Conservation (phyloP, 352 stramenopile species). For the Phytophthora rubi region DNA sequence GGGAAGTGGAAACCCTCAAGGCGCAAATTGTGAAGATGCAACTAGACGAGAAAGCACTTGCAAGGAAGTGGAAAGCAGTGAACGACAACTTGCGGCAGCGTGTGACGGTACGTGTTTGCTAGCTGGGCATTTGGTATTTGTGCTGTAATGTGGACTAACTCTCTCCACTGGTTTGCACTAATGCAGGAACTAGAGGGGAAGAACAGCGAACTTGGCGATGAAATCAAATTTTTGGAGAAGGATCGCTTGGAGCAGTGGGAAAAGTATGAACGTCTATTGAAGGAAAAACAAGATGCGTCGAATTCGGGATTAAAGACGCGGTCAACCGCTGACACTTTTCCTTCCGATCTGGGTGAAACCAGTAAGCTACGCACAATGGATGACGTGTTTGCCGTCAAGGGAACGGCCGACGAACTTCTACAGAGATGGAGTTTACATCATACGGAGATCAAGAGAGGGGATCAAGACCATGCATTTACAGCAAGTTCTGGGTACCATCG, state of each 20-base stretch:
- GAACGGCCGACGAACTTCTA: conserved; percentile 45
- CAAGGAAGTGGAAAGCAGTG: conserved; percentile 68
- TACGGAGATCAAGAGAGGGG: conserved; percentile 2
- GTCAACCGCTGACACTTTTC: not conserved
- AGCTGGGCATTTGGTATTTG: not conserved
- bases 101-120: conserved; percentile 50
- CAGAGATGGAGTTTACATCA: conserved; percentile 36
- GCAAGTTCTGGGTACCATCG: conserved; percentile 8
- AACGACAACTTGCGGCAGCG: conserved; percentile 74
- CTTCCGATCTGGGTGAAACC: conserved; percentile 9
- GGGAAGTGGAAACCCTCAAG: conserved; percentile 78
- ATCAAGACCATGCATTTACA: conserved; percentile 7
- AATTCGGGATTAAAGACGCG: conserved; percentile 4
- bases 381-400: conserved; percentile 53
- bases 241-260: conserved; percentile 80
- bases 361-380: conserved; percentile 39
- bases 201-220: conserved; percentile 71
- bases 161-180: not conserved
- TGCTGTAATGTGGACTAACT: conserved; percentile 5
- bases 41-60: conserved; percentile 63
- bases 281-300: conserved; percentile 47
- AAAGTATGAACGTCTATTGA: conserved; percentile 63
- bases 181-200: conserved; percentile 78
- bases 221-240: conserved; percentile 83
- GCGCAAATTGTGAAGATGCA: conserved; percentile 87